Conservation (phyloP, 2,329 filamentous ascomycete species). For the Botryotinia globosa region DNA sequence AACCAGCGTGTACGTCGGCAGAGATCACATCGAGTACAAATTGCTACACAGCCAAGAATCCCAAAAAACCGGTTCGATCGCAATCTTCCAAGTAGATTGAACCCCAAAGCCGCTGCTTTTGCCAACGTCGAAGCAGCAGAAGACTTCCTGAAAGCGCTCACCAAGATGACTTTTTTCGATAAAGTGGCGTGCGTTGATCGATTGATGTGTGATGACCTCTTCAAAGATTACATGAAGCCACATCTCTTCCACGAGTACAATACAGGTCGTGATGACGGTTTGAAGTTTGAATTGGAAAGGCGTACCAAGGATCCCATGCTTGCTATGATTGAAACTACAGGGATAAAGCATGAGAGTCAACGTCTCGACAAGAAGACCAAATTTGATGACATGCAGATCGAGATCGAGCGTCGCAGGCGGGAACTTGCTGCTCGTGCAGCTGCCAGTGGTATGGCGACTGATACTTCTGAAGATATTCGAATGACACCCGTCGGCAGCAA, state of each 20-base stretch:
- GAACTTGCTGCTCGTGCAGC: neutral
- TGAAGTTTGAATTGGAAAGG: neutral
- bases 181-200: neutral
- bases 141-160: neutral
- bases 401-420: neutral
- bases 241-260: neutral
- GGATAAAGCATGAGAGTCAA: neutral
- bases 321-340: neutral
- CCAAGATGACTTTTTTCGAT: neutral
- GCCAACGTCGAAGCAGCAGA: neutral
- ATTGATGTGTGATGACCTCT: neutral
- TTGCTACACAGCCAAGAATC: neutral
- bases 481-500: neutral
- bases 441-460: neutral
- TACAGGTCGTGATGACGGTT: neutral
- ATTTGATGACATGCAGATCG: neutral
- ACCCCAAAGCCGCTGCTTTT: neutral
- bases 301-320: neutral
- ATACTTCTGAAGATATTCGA: neutral
- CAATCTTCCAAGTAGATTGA: neutral
- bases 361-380: neutral
- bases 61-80: neutral
- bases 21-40: neutral
- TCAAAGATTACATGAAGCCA: constrained; percentile 2
- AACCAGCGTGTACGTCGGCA: neutral